Conservation (phyloP, 495 filamentous ascomycete species). For the Aspergillus cristatus region DNA sequence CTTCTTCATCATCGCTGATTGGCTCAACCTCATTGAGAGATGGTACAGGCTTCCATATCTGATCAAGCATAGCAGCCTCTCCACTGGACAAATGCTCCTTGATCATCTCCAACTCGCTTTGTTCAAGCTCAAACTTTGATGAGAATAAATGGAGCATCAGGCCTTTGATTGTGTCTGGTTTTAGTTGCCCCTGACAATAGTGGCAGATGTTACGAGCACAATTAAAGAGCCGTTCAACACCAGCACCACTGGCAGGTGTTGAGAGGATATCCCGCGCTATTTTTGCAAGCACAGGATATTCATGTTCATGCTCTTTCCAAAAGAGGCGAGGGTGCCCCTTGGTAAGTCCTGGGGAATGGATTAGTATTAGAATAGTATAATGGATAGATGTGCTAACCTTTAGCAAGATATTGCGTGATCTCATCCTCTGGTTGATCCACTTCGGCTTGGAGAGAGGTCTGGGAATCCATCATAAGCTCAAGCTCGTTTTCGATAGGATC, state of each 20-base stretch:
- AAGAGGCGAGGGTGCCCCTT: constrained; percentile 1
- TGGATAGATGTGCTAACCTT: too few relatives aligned
- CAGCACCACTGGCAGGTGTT: constrained; percentile 8
- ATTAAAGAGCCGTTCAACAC: constrained; percentile 12
- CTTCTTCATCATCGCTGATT: constrained; percentile 5
- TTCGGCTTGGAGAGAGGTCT: too few relatives aligned
- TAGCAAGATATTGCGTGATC: too few relatives aligned
- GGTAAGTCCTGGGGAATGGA: too few relatives aligned
- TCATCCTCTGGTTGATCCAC: too few relatives aligned
- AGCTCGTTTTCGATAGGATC: too few relatives aligned
- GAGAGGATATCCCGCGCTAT: constrained; percentile 8
- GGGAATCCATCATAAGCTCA: too few relatives aligned
- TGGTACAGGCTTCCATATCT: too few relatives aligned
- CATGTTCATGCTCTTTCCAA: constrained; percentile 8
- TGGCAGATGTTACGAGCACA: constrained; percentile 9
- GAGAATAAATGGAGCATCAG: constrained; percentile 1
- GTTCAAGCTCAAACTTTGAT: constrained; percentile 1
- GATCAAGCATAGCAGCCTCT: background rate
- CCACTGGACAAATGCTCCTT: background rate
- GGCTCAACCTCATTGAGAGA: constrained; percentile 1
- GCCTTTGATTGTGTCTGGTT: constrained; percentile 1
- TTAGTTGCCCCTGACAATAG: constrained; percentile 6
- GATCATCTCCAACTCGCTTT: too few relatives aligned
- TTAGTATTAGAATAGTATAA: too few relatives aligned
- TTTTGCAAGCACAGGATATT: constrained; percentile 7